phyloP scores from a whole-genome alignment of 2,329 filamentous ascomycete genomes.

The Nakataea oryzae region DNA sequence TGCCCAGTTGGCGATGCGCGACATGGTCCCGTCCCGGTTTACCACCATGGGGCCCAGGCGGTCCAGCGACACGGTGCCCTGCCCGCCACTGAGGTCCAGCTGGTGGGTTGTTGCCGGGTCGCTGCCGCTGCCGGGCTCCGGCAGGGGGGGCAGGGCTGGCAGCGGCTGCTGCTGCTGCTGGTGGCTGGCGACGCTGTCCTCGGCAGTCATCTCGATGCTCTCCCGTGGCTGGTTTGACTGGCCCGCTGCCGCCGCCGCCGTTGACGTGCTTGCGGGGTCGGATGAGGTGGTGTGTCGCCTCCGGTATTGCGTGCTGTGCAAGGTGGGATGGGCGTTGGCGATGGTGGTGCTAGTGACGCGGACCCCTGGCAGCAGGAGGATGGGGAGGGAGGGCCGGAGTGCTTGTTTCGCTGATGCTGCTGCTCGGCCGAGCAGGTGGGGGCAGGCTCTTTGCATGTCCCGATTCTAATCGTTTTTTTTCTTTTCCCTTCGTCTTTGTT shows the following conservation, averaged over 20 bases:
- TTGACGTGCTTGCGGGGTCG: background rate
- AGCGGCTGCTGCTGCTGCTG: background rate
- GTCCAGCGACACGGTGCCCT: constrained; percentile 46
- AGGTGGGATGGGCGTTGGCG: background rate
- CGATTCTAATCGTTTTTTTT: background rate
- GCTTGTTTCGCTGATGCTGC: background rate
- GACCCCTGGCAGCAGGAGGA: background rate
- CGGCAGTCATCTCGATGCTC: background rate
- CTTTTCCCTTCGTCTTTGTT: too few relatives aligned
- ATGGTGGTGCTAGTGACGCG: background rate
- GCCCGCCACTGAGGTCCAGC: constrained; percentile 18
- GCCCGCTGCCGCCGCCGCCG: background rate
- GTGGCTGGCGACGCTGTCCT: background rate
- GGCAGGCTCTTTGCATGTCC: background rate
- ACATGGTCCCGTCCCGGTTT: constrained; percentile 60
- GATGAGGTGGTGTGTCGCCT: background rate
- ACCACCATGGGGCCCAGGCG: constrained; percentile 65
- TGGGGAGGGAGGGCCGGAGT: too few relatives aligned
- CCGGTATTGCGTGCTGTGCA: background rate
- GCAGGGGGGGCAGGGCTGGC: background rate
- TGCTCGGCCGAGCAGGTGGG: background rate
- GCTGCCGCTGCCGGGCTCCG: background rate
- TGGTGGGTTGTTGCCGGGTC: background rate
- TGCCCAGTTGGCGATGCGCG: constrained; percentile 63
- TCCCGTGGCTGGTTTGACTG: background rate